A percentile compares a stretch with the other conserved stretches of the same genome.
These are phyloP conservation scores for Xanthoconium separans DNA, from an alignment of 1,284 basidiomycete species.

Conservation along the genomic window DNA sequence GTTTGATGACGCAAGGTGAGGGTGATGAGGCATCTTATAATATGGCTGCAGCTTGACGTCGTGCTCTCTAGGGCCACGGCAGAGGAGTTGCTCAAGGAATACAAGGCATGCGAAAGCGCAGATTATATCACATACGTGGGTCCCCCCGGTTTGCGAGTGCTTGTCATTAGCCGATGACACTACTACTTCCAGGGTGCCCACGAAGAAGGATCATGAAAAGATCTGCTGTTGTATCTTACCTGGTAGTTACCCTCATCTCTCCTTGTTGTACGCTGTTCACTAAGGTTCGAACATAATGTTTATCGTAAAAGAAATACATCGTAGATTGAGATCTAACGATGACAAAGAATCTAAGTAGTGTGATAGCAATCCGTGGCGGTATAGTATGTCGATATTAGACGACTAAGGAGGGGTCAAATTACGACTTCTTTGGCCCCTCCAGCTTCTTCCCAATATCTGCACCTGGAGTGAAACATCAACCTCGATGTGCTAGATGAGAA, in stretches of 20 bases:
- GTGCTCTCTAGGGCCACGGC: constrained; percentile 65
- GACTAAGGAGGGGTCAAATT: constrained; percentile 36
- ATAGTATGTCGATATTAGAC: constrained; percentile 22
- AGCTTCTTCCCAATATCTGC: constrained; percentile 80
- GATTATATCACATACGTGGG: constrained; percentile 85
- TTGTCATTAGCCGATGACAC: neutral
- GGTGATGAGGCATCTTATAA: neutral
- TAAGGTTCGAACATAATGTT: constrained; percentile 2
- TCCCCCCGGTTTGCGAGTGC: neutral
- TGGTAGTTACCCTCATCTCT: neutral
- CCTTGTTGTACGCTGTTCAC: constrained; percentile 8
- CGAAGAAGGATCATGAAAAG: constrained; percentile 26
- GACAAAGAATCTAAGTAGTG: constrained; percentile 3
- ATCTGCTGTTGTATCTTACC: constrained; percentile 3
- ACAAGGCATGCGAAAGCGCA: constrained; percentile 88
- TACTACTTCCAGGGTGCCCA: constrained; percentile 20
- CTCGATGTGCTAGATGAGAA: neutral
- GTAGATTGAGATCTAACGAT: constrained; percentile 22
- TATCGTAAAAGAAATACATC: constrained; percentile 25
- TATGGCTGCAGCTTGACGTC: neutral
- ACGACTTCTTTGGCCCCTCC: constrained; percentile 73
- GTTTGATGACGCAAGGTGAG: constrained; percentile 90
- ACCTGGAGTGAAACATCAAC: constrained; percentile 41
- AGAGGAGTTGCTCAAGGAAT: constrained; percentile 85
- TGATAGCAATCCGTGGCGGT: constrained; percentile 11